Evolutionary conservation across 1,139 yeast genomes (phyloP).

Genomic region (Kurtzmaniella quercitrusa): DNA sequence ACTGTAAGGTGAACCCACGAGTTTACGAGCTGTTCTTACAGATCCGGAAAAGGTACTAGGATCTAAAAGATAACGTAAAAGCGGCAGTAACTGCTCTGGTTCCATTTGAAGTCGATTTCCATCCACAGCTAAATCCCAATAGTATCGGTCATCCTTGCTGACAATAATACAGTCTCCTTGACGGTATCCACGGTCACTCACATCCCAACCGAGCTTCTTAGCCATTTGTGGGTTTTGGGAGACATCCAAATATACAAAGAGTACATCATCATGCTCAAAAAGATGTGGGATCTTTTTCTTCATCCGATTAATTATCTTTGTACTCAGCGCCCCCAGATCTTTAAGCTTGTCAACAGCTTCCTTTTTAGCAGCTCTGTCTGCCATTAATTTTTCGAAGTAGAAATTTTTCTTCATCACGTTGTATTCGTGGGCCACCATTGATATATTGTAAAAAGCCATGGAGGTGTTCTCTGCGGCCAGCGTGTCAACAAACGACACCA

Average conservation of each 20-base stretch:
- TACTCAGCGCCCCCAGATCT: constrained; percentile 36
- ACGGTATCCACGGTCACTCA: constrained; percentile 26
- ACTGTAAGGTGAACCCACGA: constrained; percentile 46
- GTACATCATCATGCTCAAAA: constrained; percentile 39
- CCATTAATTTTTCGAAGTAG: constrained; percentile 36
- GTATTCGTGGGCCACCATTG: constrained; percentile 53
- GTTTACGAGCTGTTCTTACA: constrained; percentile 15
- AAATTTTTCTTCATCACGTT: constrained; percentile 40
- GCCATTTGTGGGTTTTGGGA: constrained; percentile 30
- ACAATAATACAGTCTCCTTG: constrained; percentile 43
- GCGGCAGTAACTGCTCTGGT: constrained; percentile 24
- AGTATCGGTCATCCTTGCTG: constrained; percentile 27
- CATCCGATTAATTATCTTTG: constrained; percentile 42
- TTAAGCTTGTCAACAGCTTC: constrained; percentile 41
- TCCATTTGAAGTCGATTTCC: constrained; percentile 29
- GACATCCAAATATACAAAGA: constrained; percentile 54
- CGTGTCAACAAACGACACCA: constrained; percentile 51
- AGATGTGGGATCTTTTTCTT: constrained; percentile 46
- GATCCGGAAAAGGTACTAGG: constrained; percentile 16
- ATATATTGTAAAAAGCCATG: constrained; percentile 37
- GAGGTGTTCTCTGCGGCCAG: constrained; percentile 32
- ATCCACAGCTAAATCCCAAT: constrained; percentile 29
- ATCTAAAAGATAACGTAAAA: constrained; percentile 32
- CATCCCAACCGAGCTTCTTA: constrained; percentile 38
- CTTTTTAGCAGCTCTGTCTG: constrained; percentile 40